phyloP scores from a whole-genome alignment of 441 rosid species.

The Bruguiera hainesii region DNA sequence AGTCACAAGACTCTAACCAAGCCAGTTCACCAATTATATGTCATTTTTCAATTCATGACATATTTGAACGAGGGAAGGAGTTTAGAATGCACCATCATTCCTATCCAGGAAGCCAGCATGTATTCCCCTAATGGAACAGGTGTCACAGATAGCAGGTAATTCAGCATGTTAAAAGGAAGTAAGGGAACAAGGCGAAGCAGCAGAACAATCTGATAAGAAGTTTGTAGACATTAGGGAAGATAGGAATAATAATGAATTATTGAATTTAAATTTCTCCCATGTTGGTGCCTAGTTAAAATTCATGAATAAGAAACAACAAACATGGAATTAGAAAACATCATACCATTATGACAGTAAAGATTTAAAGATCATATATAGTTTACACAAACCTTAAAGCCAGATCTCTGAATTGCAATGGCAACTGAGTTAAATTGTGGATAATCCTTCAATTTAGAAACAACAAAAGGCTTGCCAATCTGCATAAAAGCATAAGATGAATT shows the following conservation, averaged over 20 bases:
- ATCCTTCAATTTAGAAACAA: conserved; percentile 81
- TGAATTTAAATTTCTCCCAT: background rate
- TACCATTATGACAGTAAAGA: background rate
- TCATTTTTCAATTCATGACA: conserved; percentile 1
- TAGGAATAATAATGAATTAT: background rate
- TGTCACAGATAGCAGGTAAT: conserved; percentile 85
- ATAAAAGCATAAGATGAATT: conserved; percentile 13
- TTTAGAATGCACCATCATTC: conserved; percentile 71
- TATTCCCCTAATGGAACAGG: conserved; percentile 62
- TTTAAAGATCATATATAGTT: conserved; percentile 10
- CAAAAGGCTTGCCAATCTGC: conserved; percentile 85
- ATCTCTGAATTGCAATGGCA: conserved; percentile 72
- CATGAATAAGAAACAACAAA: background rate
- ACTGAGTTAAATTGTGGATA: conserved; percentile 90
- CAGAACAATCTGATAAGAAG: conserved; percentile 41
- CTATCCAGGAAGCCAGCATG: conserved; percentile 89
- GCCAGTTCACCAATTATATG: background rate
- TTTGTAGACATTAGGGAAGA: conserved; percentile 5
- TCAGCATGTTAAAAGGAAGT: conserved; percentile 88
- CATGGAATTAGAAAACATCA: background rate
- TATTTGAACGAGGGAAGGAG: background rate
- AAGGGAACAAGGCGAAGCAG: conserved; percentile 93
- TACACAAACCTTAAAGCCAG: conserved; percentile 82
- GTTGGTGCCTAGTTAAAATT: background rate
- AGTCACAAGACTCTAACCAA: background rate